Conservation (phyloP, 2,329 filamentous ascomycete genomes). For the Verticillium tricorpus region DNA sequence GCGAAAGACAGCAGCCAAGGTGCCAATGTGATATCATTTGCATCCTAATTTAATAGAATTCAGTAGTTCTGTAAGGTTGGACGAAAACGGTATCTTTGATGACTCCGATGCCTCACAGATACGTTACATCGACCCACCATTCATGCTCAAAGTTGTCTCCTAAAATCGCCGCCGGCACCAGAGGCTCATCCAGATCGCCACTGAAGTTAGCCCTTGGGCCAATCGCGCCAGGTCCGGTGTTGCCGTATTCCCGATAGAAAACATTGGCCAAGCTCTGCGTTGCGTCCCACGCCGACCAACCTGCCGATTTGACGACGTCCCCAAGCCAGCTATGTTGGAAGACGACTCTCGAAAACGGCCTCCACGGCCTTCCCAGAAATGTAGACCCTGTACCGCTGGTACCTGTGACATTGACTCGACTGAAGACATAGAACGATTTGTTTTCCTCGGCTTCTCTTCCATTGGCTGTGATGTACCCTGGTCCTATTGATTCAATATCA, state of each 20-base stretch:
- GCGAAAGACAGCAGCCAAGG: slow-evolving; percentile 36
- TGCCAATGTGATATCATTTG: slow-evolving; percentile 34
- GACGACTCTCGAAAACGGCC: slow-evolving; percentile 42
- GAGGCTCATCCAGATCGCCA: slow-evolving; percentile 1
- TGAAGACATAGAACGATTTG: slow-evolving; percentile 39
- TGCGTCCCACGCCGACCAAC: slow-evolving; percentile 43
- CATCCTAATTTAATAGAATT: not conserved
- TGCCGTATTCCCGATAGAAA: slow-evolving; percentile 46
- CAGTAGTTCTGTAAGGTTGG: not conserved
- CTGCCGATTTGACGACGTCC: slow-evolving; percentile 43
- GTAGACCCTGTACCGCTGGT: slow-evolving; percentile 27
- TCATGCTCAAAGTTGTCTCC: slow-evolving; percentile 8
- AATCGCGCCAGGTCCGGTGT: slow-evolving; percentile 43
- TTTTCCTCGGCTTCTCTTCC: slow-evolving; percentile 35
- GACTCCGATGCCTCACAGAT: not conserved
- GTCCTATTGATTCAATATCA: slow-evolving; percentile 40
- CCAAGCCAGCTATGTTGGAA: slow-evolving; percentile 43
- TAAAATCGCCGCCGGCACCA: not conserved
- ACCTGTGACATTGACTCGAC: slow-evolving; percentile 38
- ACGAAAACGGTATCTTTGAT: too few species aligned
- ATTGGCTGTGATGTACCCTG: slow-evolving; percentile 42
- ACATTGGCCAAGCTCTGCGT: slow-evolving; percentile 37
- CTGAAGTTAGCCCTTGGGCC: slow-evolving; percentile 4
- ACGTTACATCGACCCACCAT: slow-evolving; percentile 10
- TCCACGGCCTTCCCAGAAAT: slow-evolving; percentile 51